Evolutionary conservation across 192 early-diverging fungal species (phyloP).

Genomic region (Endogone sp.): DNA sequence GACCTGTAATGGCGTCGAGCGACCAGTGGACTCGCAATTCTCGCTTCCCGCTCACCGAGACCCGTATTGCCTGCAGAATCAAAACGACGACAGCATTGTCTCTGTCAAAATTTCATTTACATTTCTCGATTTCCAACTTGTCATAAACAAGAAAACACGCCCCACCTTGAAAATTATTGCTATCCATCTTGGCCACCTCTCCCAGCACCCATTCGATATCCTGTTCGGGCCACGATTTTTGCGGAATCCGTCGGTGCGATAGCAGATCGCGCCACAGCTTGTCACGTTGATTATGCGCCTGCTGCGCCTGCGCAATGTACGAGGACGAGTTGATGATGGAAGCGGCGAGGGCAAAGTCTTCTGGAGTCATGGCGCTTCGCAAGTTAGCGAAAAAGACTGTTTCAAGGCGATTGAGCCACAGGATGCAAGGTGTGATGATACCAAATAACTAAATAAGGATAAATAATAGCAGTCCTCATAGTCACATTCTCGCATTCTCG

Average conservation of each 20-base stretch:
- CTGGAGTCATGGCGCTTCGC: background rate
- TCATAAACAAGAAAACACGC: too few relatives aligned
- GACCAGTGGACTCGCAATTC: background rate
- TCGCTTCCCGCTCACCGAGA: constrained; percentile 1
- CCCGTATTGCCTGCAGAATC: background rate
- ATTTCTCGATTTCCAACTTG: too few relatives aligned
- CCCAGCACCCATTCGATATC: constrained; percentile 3
- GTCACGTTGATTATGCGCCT: background rate
- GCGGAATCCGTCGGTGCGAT: background rate
- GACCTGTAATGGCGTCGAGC: constrained; percentile 1
- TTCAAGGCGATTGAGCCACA: too few relatives aligned
- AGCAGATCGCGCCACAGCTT: background rate
- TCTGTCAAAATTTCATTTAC: too few relatives aligned
- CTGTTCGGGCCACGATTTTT: background rate
- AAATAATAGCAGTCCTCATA: too few relatives aligned
- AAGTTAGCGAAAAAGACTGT: too few relatives aligned
- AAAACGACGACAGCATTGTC: too few relatives aligned
- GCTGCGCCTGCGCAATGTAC: background rate
- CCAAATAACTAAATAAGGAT: too few relatives aligned
- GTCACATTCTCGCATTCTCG: too few relatives aligned
- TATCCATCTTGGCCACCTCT: constrained; percentile 5
- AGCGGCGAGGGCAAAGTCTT: background rate
- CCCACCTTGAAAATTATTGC: constrained; percentile 1
- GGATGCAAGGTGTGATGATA: too few relatives aligned
- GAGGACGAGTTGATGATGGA: background rate